These are phyloP conservation scores for Microstroma glucosiphilum DNA, from an alignment of 1,284 basidiomycete species.

Conservation along the genomic window DNA sequence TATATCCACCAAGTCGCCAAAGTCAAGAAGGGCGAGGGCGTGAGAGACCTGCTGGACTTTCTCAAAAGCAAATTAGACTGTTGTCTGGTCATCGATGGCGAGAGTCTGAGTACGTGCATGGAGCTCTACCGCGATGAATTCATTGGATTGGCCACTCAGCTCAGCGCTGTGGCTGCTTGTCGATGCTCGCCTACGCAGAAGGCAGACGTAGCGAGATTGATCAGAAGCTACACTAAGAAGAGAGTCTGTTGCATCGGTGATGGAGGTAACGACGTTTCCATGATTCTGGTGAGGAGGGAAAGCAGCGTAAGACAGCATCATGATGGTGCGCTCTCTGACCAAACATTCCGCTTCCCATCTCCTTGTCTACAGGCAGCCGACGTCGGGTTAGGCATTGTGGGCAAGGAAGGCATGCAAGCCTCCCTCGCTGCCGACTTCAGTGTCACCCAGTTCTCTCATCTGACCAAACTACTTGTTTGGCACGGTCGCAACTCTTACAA, in stretches of 20 bases:
- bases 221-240: constrained; percentile 81
- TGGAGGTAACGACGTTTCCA: constrained; percentile 89
- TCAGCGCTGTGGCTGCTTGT: constrained; percentile 93
- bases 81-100: constrained; percentile 97
- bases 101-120: constrained; percentile 83
- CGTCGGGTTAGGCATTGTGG: constrained; percentile 92
- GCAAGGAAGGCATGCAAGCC: constrained; percentile 97
- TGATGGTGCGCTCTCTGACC: too few species aligned
- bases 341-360: too few species aligned
- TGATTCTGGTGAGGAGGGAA: constrained; percentile 65
- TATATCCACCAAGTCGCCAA: constrained; percentile 97
- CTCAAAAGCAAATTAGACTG: constrained; percentile 90
- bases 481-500: constrained; percentile 97
- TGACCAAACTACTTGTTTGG: constrained; percentile 93
- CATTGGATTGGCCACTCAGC: constrained; percentile 87
- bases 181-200: constrained; percentile 98
- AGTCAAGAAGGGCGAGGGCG: constrained; percentile 72
- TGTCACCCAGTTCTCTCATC: constrained; percentile 86
- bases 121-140: constrained; percentile 83
- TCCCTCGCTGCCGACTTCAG: constrained; percentile 97
- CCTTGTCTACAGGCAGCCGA: constrained; percentile 61
- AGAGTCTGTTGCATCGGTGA: constrained; percentile 96
- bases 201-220: constrained; percentile 88
- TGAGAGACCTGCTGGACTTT: constrained; percentile 86
- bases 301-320: too few species aligned